Percentiles rank a stretch among this genome's conserved stretches.
These are phyloP conservation scores for Royoungia palumana DNA, from an alignment of 768 basidiomycete genomes.

Conservation along the genomic window DNA sequence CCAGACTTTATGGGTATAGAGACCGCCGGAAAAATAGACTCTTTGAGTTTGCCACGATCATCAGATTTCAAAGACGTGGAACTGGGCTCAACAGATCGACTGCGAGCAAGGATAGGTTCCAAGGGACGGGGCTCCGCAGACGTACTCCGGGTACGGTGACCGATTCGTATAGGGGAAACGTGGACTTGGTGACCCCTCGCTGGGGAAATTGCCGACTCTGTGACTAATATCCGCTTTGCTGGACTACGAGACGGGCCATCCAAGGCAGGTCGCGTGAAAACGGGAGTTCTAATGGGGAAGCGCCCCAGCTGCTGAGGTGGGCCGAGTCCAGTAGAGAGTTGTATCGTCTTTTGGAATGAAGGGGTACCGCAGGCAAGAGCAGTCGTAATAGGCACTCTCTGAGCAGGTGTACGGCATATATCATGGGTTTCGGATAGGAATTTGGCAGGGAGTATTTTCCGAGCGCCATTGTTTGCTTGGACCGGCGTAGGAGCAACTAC, in stretches of 20 bases:
- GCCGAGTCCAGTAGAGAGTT: slow-evolving; percentile 29
- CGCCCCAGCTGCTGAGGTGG: slow-evolving; percentile 15
- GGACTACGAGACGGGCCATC: slow-evolving; percentile 38
- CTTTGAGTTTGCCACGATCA: slow-evolving; percentile 13
- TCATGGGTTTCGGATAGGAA: slow-evolving; percentile 36
- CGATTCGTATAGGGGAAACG: slow-evolving; percentile 16
- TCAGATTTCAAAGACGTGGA: slow-evolving; percentile 5
- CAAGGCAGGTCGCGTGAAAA: slow-evolving; percentile 40
- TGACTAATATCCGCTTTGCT: slow-evolving; percentile 33
- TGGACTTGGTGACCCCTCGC: slow-evolving; percentile 9
- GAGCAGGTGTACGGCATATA: slow-evolving; percentile 55
- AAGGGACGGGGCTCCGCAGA: slow-evolving; percentile 36
- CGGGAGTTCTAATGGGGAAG: slow-evolving; percentile 24
- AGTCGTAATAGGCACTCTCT: slow-evolving; percentile 55
- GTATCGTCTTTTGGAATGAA: slow-evolving; percentile 45
- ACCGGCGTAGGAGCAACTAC: slow-evolving; percentile 30
- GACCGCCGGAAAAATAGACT: slow-evolving; percentile 20
- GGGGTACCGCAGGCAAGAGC: slow-evolving; percentile 49
- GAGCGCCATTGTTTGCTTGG: slow-evolving; percentile 12
- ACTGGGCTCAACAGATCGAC: slow-evolving; percentile 31
- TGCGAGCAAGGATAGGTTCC: slow-evolving; percentile 13
- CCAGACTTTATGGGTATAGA: slow-evolving; percentile 4
- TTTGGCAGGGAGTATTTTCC: slow-evolving; percentile 32
- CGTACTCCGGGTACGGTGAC: slow-evolving; percentile 27
- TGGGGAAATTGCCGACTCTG: slow-evolving; percentile 27